Percentiles rank a stretch among this genome's conserved stretches.
Conservation (phyloP, 306 rosid species). For the peach (Prunus persica) region DNA sequence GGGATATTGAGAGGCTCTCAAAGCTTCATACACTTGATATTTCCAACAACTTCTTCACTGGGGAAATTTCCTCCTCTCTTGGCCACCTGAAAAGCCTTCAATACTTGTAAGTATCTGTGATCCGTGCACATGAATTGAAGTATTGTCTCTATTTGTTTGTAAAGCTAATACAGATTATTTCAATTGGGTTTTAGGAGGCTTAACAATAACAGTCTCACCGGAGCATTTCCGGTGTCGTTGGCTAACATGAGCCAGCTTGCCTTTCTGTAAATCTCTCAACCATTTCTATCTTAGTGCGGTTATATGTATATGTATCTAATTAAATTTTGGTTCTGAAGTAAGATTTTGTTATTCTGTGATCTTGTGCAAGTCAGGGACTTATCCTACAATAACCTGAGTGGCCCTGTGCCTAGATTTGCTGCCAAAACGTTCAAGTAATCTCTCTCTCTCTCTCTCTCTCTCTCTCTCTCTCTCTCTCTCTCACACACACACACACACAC, state of each 20-base stretch:
- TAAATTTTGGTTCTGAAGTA: constrained; percentile 24
- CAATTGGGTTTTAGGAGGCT: constrained; percentile 70
- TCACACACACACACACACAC: no score
- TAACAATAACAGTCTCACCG: constrained; percentile 82
- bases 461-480: no score
- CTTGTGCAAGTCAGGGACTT: constrained; percentile 59
- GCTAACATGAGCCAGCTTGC: constrained; percentile 88
- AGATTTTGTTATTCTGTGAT: constrained; percentile 33
- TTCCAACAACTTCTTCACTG: constrained; percentile 70
- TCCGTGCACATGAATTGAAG: neutral
- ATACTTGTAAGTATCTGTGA: constrained; percentile 63
- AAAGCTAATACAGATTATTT: constrained; percentile 23
- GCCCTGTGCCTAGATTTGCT: constrained; percentile 82
- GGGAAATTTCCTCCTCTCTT: constrained; percentile 66
- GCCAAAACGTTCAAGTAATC: constrained; percentile 86
- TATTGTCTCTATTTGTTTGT: neutral
- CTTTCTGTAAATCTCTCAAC: constrained; percentile 66
- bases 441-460: constrained; percentile 14
- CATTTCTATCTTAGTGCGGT: constrained; percentile 19
- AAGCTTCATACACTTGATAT: constrained; percentile 92
- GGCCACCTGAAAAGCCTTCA: constrained; percentile 70
- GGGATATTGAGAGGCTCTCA: constrained; percentile 70
- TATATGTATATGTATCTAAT: constrained; percentile 2
- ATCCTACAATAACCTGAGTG: constrained; percentile 87
- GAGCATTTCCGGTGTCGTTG: constrained; percentile 64